phyloP scores from a whole-genome alignment of 108 stramenopile species.

The Fistulifera pelliculosa region DNA sequence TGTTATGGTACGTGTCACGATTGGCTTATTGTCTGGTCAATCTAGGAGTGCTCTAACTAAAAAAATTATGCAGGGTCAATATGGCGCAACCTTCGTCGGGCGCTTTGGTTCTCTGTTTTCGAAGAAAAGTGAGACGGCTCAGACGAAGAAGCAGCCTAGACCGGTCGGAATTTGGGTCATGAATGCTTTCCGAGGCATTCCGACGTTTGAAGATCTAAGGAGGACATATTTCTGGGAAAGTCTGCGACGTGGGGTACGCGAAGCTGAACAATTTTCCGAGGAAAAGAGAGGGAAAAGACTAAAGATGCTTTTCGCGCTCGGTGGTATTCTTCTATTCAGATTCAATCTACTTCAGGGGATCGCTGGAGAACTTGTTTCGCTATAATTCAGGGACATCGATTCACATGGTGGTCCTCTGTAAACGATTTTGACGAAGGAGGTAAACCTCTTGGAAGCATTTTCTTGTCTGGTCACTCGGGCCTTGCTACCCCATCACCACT shows the following conservation, averaged over 20 bases:
- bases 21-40: background rate
- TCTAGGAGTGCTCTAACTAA: background rate
- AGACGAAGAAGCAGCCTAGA: slow-evolving; percentile 12
- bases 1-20: slow-evolving; percentile 23
- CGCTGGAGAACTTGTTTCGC: slow-evolving; percentile 52
- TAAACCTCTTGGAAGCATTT: slow-evolving; percentile 46
- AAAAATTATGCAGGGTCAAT: slow-evolving; percentile 32
- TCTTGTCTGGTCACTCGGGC: slow-evolving; percentile 77
- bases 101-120: slow-evolving; percentile 16
- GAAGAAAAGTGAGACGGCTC: slow-evolving; percentile 4
- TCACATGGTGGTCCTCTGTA: slow-evolving; percentile 73
- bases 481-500: slow-evolving; percentile 67
- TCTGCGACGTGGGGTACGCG: slow-evolving; percentile 33
- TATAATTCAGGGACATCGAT: slow-evolving; percentile 71
- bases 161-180: slow-evolving; percentile 26
- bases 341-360: slow-evolving; percentile 12
- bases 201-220: slow-evolving; percentile 77
- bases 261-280: slow-evolving; percentile 34
- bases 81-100: slow-evolving; percentile 36
- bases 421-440: slow-evolving; percentile 75
- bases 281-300: slow-evolving; percentile 53
- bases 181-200: slow-evolving; percentile 62
- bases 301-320: slow-evolving; percentile 57
- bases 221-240: slow-evolving; percentile 78
- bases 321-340: slow-evolving; percentile 37